Percentiles rank a stretch among this genome's conserved stretches.
Conservation (phyloP, 495 filamentous ascomycete genomes). For the Symbiotaphrina buchneri region DNA sequence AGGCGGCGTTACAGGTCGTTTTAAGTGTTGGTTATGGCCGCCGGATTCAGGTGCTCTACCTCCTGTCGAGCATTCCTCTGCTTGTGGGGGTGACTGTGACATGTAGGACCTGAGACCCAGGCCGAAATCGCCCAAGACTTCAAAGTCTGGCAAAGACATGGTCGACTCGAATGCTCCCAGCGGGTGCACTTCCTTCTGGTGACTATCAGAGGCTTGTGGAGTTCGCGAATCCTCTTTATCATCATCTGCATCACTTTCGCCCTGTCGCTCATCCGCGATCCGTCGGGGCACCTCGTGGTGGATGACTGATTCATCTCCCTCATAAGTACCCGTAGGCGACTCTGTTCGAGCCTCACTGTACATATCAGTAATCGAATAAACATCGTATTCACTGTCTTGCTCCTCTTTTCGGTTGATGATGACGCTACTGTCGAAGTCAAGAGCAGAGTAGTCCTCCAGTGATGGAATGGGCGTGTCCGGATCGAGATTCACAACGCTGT, state of each 20-base stretch:
- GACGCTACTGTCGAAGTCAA: slow-evolving; percentile 33
- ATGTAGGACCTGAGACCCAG: slow-evolving; percentile 27
- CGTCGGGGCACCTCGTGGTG: slow-evolving; percentile 14
- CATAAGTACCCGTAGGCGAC: slow-evolving; percentile 1
- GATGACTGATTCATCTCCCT: slow-evolving; percentile 11
- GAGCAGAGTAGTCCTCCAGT: slow-evolving; percentile 26
- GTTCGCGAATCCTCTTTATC: no score
- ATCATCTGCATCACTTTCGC: no score
- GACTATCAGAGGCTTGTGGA: no score
- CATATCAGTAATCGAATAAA: slow-evolving; percentile 52
- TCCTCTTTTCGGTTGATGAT: slow-evolving; percentile 42
- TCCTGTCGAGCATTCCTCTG: slow-evolving; percentile 14
- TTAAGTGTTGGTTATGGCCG: no score
- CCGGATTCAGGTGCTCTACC: slow-evolving; percentile 15
- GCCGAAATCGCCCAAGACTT: slow-evolving; percentile 23
- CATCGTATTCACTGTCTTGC: slow-evolving; percentile 35
- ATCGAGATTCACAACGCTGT: slow-evolving; percentile 30
- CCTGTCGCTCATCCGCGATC: no score
- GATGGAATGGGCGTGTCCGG: slow-evolving; percentile 75
- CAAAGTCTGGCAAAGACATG: slow-evolving; percentile 21
- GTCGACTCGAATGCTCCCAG: no score
- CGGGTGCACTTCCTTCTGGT: no score
- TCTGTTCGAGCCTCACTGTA: slow-evolving; percentile 10
- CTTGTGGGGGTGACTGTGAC: slow-evolving; percentile 25
- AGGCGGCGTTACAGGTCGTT: no score